Base-by-base conservation (phyloP, 768 basidiomycete genomes). In the Mycena alexandri region DNA sequence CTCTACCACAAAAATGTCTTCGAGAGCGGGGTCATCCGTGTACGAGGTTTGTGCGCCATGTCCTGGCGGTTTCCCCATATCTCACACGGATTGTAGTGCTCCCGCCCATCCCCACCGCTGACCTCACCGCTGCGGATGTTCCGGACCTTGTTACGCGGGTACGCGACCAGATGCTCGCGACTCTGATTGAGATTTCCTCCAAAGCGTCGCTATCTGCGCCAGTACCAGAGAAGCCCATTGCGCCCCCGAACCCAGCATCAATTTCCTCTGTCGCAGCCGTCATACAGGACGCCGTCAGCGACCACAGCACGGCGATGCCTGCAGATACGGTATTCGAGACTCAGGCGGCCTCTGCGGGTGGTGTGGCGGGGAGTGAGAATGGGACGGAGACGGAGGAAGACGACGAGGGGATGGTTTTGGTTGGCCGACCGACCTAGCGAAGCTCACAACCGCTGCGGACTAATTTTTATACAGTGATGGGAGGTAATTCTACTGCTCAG, bases 381-480 rank as follows among this genome's bases (percentile, higher is more conserved):
- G 90, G 90, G 11, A 82, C 81, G 24, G 92, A 93, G 72, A 94
- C 93, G 43, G 93, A 95, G 75, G 90, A 91, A 74, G 93, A 95
- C 64, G 93, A 95, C 61, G 93, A 94, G 73, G 93, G 91, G 8
- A 90, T 94, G 89, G 86, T 94, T 65, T 76, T 94, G 33, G 89
- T 94, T 56, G 90, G 88, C 44, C 84, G 89, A 63, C 92, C 92
- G 38, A 50, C 75, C 59, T 78, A 71, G 50, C 38, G 29, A 29
- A 29, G 6, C 29, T 29, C 10, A 33, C n/a, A 3, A 34, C 13
- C 11, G 52, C 9, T 17, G 21, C 7, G 47, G 60, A 42, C 41
- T 61, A 22, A 19, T 57, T 43, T 44, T 22, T 41, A 41, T 43
- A 43, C 41, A 57, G 29, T 44, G 43, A 57, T 34, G 56, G n/a